phyloP scores from a whole-genome alignment of 495 filamentous ascomycete genomes.

The Zalerion maritima region DNA sequence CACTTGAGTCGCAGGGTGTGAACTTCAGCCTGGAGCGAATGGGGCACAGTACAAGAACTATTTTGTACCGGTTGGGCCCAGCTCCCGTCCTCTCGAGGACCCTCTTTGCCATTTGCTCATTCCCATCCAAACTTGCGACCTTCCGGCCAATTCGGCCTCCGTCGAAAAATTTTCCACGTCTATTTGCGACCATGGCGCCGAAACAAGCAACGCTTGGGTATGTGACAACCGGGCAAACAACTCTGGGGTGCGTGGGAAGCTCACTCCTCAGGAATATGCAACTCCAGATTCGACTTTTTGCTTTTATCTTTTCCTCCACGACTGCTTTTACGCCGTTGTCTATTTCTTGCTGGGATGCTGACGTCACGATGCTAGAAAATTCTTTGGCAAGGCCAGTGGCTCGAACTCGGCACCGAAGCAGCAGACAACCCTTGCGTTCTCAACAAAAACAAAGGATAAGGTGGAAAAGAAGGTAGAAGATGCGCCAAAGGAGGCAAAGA shows the following conservation, averaged over 20 bases:
- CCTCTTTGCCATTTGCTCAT: no score
- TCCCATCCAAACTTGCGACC: no score
- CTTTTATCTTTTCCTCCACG: constrained; percentile 1
- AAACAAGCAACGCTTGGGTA: constrained; percentile 94
- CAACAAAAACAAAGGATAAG: constrained; percentile 25
- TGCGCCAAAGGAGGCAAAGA: constrained; percentile 9
- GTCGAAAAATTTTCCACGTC: no score
- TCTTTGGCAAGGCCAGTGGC: constrained; percentile 47
- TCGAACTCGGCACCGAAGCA: constrained; percentile 40
- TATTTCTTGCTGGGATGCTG: constrained; percentile 2
- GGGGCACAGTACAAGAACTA: no score
- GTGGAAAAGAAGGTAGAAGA: constrained; percentile 17
- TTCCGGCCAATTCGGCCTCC: no score
- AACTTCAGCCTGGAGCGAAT: no score
- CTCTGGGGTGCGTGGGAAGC: constrained; percentile 66
- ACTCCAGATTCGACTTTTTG: constrained; percentile 5
- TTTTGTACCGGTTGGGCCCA: no score
- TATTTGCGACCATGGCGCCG: constrained; percentile 37
- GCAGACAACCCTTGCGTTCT: constrained; percentile 63
- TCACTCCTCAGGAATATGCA: no score
- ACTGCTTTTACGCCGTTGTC: neutral
- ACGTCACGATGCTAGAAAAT: constrained; percentile 40
- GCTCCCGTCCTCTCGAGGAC: no score
- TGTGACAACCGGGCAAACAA: constrained; percentile 65
- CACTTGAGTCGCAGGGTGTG: no score